A percentile compares a stretch with the other conserved stretches of the same genome.
These are phyloP conservation scores for Tolypocladium ophioglossoides DNA, from an alignment of 2,329 filamentous ascomycete genomes.

Conservation along the genomic window DNA sequence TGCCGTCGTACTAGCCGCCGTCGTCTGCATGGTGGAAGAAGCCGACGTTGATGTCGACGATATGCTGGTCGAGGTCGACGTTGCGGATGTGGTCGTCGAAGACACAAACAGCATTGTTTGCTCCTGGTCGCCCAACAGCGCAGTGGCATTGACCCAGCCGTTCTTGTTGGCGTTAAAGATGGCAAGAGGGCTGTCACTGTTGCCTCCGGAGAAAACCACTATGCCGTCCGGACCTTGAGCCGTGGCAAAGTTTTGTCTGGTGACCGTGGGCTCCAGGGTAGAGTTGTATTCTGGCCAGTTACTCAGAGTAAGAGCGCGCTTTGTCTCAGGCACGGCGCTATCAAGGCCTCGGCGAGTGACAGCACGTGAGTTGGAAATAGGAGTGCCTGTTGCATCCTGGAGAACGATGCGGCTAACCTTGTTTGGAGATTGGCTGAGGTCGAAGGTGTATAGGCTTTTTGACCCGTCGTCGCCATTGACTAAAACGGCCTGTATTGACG, in stretches of 20 bases:
- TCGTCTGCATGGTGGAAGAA: slow-evolving; percentile 9
- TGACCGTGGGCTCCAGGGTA: slow-evolving; percentile 53
- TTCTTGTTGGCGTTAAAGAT: slow-evolving; percentile 72
- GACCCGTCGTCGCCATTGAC: slow-evolving; percentile 65
- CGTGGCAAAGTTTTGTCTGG: slow-evolving; percentile 59
- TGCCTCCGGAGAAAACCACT: slow-evolving; percentile 72
- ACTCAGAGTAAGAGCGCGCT: slow-evolving; percentile 39
- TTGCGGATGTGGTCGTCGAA: slow-evolving; percentile 16
- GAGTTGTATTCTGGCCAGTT: slow-evolving; percentile 74
- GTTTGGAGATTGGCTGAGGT: slow-evolving; percentile 66
- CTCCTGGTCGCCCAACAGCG: slow-evolving; percentile 43
- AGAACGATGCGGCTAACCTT: slow-evolving; percentile 60
- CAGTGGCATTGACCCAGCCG: slow-evolving; percentile 63
- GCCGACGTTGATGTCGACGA: slow-evolving; percentile 12
- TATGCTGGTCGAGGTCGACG: slow-evolving; percentile 5
- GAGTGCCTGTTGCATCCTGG: slow-evolving; percentile 47
- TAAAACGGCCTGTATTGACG: slow-evolving; percentile 49
- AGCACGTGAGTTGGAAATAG: slow-evolving; percentile 34
- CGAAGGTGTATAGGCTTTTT: slow-evolving; percentile 69
- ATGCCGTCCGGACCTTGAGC: slow-evolving; percentile 56
- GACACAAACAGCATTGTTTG: slow-evolving; percentile 25
- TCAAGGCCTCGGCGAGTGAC: slow-evolving; percentile 23
- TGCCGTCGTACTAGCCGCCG: slow-evolving; percentile 5
- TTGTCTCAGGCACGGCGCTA: slow-evolving; percentile 6
- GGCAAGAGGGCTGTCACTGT: slow-evolving; percentile 52